Evolutionary conservation across 345 rosid species (phyloP).

Genomic region (Salix purpurea): DNA sequence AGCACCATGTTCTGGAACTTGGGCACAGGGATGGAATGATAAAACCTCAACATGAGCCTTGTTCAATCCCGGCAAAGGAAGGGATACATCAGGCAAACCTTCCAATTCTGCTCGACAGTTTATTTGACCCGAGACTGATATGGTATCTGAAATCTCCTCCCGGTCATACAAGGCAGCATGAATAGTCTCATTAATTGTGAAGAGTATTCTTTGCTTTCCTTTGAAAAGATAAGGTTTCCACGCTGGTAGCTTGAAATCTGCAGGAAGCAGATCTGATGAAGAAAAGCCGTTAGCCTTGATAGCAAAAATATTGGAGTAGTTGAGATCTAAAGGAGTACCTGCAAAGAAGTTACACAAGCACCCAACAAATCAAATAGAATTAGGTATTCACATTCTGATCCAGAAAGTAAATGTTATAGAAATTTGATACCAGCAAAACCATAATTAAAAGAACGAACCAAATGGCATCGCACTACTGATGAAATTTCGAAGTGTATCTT

Average conservation of each 20-base stretch:
- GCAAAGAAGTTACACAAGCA: conserved; percentile 14
- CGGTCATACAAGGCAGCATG: conserved; percentile 84
- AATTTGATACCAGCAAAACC: conserved; percentile 24
- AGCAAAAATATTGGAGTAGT: conserved; percentile 53
- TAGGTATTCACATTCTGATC: conserved; percentile 11
- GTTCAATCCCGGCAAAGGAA: conserved; percentile 70
- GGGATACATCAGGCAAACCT: conserved; percentile 87
- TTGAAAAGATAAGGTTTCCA: conserved; percentile 93
- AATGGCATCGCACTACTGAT: conserved; percentile 81
- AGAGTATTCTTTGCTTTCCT: conserved; percentile 76
- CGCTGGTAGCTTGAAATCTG: conserved; percentile 83
- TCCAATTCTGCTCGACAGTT: conserved; percentile 89
- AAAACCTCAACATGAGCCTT: conserved; percentile 60
- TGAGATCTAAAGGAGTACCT: conserved; percentile 91
- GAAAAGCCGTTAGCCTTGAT: conserved; percentile 76
- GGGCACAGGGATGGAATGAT: conserved; percentile 85
- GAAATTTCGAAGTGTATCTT: conserved; percentile 67
- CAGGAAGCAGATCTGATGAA: conserved; percentile 66
- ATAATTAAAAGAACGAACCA: conserved; percentile 56
- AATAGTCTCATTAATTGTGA: conserved; percentile 72
- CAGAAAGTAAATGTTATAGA: conserved; percentile 9
- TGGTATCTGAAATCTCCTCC: conserved; percentile 81
- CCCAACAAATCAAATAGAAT: neutral
- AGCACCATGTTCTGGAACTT: conserved; percentile 75
- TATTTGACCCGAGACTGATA: conserved; percentile 84